Base-by-base conservation (phyloP, 1,284 basidiomycete genomes). In the Xerocomus amazonicus region DNA sequence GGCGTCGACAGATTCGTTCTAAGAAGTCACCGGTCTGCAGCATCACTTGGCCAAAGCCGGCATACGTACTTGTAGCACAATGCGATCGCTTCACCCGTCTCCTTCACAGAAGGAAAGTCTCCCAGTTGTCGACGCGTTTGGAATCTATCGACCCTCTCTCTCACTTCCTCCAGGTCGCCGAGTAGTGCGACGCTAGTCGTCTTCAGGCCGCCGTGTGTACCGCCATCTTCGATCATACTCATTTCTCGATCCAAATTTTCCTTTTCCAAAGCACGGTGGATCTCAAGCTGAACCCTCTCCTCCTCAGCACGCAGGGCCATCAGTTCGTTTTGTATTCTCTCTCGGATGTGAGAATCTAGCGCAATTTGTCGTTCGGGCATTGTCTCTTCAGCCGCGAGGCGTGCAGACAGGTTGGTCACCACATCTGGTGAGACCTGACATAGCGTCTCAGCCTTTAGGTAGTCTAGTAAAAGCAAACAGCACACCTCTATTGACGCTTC, bases 241-340 rank as follows among this genome's bases (percentile, higher is more conserved):
- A 78, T 75, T 68, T 90, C 89, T 50, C 76, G 75, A 66, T 90
- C 84, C 41, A 90, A 66, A 65, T 90, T 91, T 71, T 91, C 88
- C 70, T 83, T 85, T 71, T 90, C 85, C 34, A 91, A 71, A 4
- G 84, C 85, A 34, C 62, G 68, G 60, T 87, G 82, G 43, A 91
- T 88, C 66, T 88, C 78, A 46, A 72, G 69, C 37, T 76, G 78
- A 4, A 90, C 82, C 19, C 71, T 65, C 55, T 83, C 79, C 62
- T 90, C 88, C 59, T 87, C 80, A 35, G 74, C 71, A 38, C 78
- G 81, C 54, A 91, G 70, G 42, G 75, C 76, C 39, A 74, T 69
- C 9, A 89, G 69, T 64, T 90, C 87, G 34, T 72, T 71, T 43
- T 82, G 74, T 54, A 91, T 91, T 38, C 80, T 78, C 31, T 77